Base-by-base conservation (phyloP, 2,329 filamentous ascomycete genomes). In the Botrytis byssoidea region DNA sequence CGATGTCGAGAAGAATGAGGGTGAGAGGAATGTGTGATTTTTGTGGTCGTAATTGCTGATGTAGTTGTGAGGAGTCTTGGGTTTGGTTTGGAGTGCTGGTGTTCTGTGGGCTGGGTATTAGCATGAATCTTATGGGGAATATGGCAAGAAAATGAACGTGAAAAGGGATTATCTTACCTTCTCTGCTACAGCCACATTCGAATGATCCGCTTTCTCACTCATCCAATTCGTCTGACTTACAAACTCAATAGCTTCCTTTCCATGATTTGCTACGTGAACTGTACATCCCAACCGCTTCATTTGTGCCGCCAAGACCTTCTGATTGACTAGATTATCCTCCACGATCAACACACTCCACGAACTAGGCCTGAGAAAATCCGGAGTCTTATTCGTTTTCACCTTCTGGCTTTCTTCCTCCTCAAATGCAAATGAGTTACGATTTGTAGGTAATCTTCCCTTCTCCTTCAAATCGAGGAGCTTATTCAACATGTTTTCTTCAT, bases 1-100 rank as follows among this genome's bases (percentile, higher is more conserved):
- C 92, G 61, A 93, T 85, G 79, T 95, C 92, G 91, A 94, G 93
- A 7, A 94, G 82, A 10, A 94, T 89, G 61, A 94, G 55, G 3
- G 67, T 42, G 40, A 70, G 37, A 22, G 67, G 29, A n/a, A 22
- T 68, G 35, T 25, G 35, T 2, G 46, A 5, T 48, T 66, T 9
- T 8, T 35, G 44, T 55, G 25, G 5, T 8, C 37, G n/a, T 25
- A 18, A 22, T 44, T 42, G n/a, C 18, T 29, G 46, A 9, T 57
- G 48, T 8, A 35, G 14, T 40, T 51, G 16, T 68, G 22, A 51
- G 16, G n/a, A n/a, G 22, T 46, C n/a, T 22, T 55, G 65, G 10
- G 22, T 48, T 66, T 46, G 63, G 10, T 44, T 22, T 18, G 16
- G n/a, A 8, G 16, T 10, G 22, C 25, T 4, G 5, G 32, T 29